These are phyloP conservation scores for Yamadazyma conglobata DNA, from an alignment of 1,139 yeast genomes.

Conservation along the genomic window DNA sequence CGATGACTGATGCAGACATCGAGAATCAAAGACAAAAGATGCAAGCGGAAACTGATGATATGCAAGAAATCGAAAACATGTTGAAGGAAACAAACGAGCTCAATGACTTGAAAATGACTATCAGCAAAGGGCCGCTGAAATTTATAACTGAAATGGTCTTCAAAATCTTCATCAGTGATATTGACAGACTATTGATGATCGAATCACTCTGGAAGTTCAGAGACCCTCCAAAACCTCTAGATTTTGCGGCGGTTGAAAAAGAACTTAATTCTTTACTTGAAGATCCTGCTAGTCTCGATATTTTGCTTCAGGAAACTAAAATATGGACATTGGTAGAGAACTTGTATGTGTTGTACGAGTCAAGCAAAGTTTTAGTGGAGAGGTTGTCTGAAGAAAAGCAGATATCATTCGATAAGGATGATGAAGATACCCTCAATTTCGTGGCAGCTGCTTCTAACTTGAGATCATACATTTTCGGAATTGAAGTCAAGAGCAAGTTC, in stretches of 20 bases:
- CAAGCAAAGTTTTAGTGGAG: conserved; percentile 48
- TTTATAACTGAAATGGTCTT: conserved; percentile 42
- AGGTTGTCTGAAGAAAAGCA: conserved; percentile 47
- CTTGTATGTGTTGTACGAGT: conserved; percentile 52
- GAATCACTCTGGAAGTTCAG: conserved; percentile 80
- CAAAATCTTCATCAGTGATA: conserved; percentile 65
- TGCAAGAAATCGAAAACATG: conserved; percentile 65
- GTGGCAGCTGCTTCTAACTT: conserved; percentile 87
- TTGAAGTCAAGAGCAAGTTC: conserved; percentile 73
- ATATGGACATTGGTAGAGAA: conserved; percentile 66
- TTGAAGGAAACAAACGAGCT: conserved; percentile 76
- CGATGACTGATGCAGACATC: conserved; percentile 19
- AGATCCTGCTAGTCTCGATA: conserved; percentile 13
- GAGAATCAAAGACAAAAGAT: conserved; percentile 31
- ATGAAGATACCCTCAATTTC: conserved; percentile 82
- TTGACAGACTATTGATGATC: conserved; percentile 65
- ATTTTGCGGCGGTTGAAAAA: conserved; percentile 19
- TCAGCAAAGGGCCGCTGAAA: conserved; percentile 28
- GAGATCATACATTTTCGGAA: conserved; percentile 69
- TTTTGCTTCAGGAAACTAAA: conserved; percentile 52
- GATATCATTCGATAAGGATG: conserved; percentile 89
- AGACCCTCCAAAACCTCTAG: conserved; percentile 61
- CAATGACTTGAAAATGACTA: conserved; percentile 52
- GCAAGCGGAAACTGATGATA: conserved; percentile 54
- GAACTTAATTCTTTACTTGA: conserved; percentile 17